phyloP scores from a whole-genome alignment of 495 filamentous ascomycete species.

The Oleoguttula mirabilis region DNA sequence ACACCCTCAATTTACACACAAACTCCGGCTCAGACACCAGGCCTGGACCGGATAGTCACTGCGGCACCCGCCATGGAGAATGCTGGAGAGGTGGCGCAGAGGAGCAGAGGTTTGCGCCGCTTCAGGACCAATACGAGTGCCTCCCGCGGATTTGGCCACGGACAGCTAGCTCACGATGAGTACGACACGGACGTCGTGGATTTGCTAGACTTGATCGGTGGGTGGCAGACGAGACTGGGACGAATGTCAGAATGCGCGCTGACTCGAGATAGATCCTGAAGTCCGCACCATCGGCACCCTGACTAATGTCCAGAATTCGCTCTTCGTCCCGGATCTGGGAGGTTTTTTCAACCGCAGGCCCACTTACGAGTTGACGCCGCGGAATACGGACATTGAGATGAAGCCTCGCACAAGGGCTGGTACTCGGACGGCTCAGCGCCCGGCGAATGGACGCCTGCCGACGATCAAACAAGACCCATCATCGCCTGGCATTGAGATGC shows the following conservation, averaged over 20 bases:
- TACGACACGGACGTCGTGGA: conserved; percentile 22
- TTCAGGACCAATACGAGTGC: conserved; percentile 1
- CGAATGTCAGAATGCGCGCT: conserved; percentile 2
- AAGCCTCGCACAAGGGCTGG: neutral
- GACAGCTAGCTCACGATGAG: conserved; percentile 9
- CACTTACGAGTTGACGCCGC: conserved; percentile 57
- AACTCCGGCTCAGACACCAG: neutral
- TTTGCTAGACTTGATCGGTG: conserved; percentile 21
- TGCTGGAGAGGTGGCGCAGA: conserved; percentile 15
- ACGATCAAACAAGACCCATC: neutral
- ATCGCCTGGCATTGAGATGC: conserved; percentile 11
- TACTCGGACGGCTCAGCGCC: neutral
- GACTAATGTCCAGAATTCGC: conserved; percentile 24
- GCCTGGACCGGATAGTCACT: conserved; percentile 1
- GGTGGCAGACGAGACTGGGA: neutral
- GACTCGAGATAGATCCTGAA: conserved; percentile 20
- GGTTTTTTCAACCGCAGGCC: conserved; percentile 50
- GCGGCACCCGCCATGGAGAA: conserved; percentile 7
- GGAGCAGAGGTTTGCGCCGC: conserved; percentile 10
- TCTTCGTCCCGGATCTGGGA: conserved; percentile 24
- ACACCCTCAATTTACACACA: neutral
- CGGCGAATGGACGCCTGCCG: neutral
- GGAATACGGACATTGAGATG: conserved; percentile 20
- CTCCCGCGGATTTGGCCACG: neutral
- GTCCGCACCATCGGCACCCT: conserved; percentile 21